Conservation (phyloP, 1,284 basidiomycete species). For the Malassezia globosa region DNA sequence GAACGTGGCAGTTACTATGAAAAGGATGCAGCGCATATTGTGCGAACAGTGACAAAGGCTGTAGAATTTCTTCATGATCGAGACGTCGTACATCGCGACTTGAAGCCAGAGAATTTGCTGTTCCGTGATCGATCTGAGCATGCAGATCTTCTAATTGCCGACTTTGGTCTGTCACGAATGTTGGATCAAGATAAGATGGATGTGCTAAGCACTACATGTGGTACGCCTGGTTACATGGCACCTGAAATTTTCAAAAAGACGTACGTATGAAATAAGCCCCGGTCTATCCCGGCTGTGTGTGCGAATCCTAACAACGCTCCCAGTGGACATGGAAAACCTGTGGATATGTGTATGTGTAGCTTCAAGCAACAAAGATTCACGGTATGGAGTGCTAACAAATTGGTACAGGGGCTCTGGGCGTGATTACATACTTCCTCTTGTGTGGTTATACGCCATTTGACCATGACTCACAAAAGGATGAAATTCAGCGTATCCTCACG, state of each 20-base stretch:
- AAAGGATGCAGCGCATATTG: constrained; percentile 76
- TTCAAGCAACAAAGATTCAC: too few species aligned
- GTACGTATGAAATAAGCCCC: background rate
- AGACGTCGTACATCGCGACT: constrained; percentile 91
- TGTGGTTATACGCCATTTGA: constrained; percentile 47
- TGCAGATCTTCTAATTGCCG: constrained; percentile 90
- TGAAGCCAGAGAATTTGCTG: constrained; percentile 94
- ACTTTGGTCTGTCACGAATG: constrained; percentile 76
- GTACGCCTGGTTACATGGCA: constrained; percentile 89
- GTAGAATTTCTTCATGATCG: constrained; percentile 84
- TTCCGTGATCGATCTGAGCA: constrained; percentile 83
- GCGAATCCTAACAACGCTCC: too few species aligned
- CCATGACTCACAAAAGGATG: constrained; percentile 41
- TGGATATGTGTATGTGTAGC: constrained; percentile 60
- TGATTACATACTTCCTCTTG: constrained; percentile 46
- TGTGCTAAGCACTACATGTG: constrained; percentile 84
- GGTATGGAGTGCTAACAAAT: too few species aligned
- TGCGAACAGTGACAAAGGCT: constrained; percentile 72
- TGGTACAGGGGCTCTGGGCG: constrained; percentile 31
- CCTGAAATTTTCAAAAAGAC: constrained; percentile 91
- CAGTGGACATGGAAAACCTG: constrained; percentile 81
- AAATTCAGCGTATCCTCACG: constrained; percentile 45
- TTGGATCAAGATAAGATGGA: constrained; percentile 83
- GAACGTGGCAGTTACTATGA: constrained; percentile 95
- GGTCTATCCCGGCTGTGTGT: background rate